These are phyloP conservation scores for Candida montana DNA, from an alignment of 805 yeast species.

Conservation along the genomic window DNA sequence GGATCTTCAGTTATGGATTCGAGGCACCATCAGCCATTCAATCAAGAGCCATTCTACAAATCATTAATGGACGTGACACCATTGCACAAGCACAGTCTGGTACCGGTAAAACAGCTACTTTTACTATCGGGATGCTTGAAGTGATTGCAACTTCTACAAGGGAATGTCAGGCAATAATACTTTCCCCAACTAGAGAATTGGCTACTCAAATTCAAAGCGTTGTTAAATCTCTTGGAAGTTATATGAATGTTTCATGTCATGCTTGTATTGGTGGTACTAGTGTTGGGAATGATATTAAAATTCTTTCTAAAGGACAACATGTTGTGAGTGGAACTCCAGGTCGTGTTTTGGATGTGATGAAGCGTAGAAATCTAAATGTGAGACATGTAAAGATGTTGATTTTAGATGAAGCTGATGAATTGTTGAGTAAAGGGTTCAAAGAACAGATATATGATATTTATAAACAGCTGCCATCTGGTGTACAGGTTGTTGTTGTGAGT, in stretches of 20 bases:
- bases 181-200: constrained; percentile 95
- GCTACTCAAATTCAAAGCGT: constrained; percentile 92
- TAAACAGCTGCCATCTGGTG: constrained; percentile 72
- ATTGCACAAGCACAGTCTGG: constrained; percentile 99
- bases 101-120: constrained; percentile 98
- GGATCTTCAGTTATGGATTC: constrained; percentile 86
- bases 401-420: constrained; percentile 95
- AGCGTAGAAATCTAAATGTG: constrained; percentile 69
- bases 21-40: constrained; percentile 97
- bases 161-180: constrained; percentile 82
- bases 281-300: constrained; percentile 74
- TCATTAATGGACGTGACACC: constrained; percentile 89
- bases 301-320: constrained; percentile 75
- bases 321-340: constrained; percentile 98
- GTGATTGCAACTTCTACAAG: constrained; percentile 67
- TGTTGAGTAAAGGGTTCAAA: constrained; percentile 88
- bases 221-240: constrained; percentile 78
- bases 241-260: constrained; percentile 78
- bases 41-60: constrained; percentile 94
- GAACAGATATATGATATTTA: constrained; percentile 93
- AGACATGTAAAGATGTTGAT: constrained; percentile 81
- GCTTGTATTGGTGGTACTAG: constrained; percentile 94
- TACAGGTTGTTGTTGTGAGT: constrained; percentile 90
- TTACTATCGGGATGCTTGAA: constrained; percentile 89
- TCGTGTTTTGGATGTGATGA: constrained; percentile 85